Evolutionary conservation across 345 rosid genomes (phyloP), one percentile per base, ranked within the genome.

Genomic region (Punica granatum): DNA sequence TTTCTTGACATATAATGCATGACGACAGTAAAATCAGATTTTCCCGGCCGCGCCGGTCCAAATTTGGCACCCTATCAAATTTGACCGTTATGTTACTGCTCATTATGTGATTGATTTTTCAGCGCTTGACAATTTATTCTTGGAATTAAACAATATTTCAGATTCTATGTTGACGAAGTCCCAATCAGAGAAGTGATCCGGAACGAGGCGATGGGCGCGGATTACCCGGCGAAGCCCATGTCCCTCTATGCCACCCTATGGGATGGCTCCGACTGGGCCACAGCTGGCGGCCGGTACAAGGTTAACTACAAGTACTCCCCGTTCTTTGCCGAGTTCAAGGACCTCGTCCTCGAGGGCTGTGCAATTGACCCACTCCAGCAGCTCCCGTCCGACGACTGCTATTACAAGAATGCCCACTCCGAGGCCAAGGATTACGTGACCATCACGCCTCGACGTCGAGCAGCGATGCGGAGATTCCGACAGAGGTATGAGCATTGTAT

Each of bases 221-320:
- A 94, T 43, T 94, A 79, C 69, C 97, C 99, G 36, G 73, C 88
- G 9, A 92, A 88, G 75, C 98, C 99, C 19, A 92, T 95, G 99
- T 44, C 90, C 1, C 62, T 95, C 23, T 92, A 92, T 37, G 93
- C 97, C 16, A 92, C 99, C 0, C 90, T 92, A n/a, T 95, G 99
- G 99, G 99, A 95, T 32, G 98, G 89, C 7, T 92, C 99, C 0
- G 81, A 70, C 60, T 94, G 99, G 98, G 97, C 99, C 15, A 92
- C 99, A 6, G 74, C 84, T 0, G 97, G 99, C 1, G 99, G 99
- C 0, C 83, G 77, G 70, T 74, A 72, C 78, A 88, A 86, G 72
- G 98, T 82, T 1, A 73, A 94, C 51, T 89, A 94, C 74, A 81
- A 82, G 61, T 94, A 75, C 68, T 85, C 96, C 1, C 97, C 98